phyloP scores from a whole-genome alignment of 78 protist species.

The Planoprotostelium fungivorum region DNA sequence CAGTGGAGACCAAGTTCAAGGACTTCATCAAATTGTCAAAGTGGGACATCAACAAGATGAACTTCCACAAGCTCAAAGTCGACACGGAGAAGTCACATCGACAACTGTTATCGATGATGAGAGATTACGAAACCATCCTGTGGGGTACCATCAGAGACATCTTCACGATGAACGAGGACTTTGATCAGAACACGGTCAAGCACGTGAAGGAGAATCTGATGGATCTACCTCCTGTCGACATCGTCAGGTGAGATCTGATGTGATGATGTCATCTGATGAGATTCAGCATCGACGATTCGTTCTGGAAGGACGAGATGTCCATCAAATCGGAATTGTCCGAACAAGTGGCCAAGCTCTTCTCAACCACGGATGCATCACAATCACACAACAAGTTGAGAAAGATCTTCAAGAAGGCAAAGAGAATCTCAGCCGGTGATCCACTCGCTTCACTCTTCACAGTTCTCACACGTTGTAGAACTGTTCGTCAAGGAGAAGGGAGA shows the following conservation, averaged over 20 bases:
- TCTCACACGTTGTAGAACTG: neutral
- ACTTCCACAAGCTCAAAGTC: conserved; percentile 39
- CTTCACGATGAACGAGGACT: neutral
- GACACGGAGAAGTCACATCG: conserved; percentile 54
- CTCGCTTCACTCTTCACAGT: neutral
- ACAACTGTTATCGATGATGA: conserved; percentile 5
- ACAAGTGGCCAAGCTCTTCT: neutral
- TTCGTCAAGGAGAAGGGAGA: neutral
- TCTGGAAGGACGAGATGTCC: neutral
- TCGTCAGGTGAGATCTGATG: neutral
- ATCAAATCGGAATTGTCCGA: neutral
- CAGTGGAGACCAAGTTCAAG: conserved; percentile 47
- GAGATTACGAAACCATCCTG: neutral
- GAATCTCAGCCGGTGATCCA: neutral
- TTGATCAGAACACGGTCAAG: neutral
- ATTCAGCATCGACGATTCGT: neutral
- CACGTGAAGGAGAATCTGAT: neutral
- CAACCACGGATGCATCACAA: neutral
- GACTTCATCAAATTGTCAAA: conserved; percentile 44
- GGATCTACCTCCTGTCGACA: neutral
- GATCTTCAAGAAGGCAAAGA: neutral
- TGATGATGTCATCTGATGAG: too few relatives aligned
- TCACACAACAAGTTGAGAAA: neutral
- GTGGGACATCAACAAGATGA: conserved; percentile 58
- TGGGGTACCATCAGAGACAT: neutral